Conservation (phyloP, 371 early-diverging fungal genomes). For the Mucor circinelloides region DNA sequence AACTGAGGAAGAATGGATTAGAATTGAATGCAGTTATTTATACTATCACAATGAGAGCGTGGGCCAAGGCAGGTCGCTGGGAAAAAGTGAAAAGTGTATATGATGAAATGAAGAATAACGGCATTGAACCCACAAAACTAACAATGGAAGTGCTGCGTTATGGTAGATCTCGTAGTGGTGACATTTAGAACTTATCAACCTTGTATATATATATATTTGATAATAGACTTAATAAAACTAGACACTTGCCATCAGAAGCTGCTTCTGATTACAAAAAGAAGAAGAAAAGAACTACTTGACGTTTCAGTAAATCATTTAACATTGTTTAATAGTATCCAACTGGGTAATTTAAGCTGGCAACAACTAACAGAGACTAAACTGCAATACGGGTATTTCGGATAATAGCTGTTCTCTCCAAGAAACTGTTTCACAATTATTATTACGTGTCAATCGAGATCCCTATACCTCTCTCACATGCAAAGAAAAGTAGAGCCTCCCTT, state of each 20-base stretch:
- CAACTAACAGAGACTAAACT: no score
- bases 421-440: no score
- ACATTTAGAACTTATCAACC: neutral
- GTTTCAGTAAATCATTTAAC: no score
- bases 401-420: no score
- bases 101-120: slow-evolving; percentile 38
- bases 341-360: no score
- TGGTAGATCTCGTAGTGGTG: slow-evolving; percentile 19
- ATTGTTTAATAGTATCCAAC: no score
- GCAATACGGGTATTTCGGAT: no score
- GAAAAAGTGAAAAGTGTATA: slow-evolving; percentile 39
- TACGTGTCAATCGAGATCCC: no score
- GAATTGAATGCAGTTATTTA: slow-evolving; percentile 40
- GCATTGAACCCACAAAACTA: slow-evolving; percentile 38
- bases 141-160: slow-evolving; percentile 47
- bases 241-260: neutral
- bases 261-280: no score
- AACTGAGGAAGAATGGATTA: slow-evolving; percentile 29
- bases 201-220: neutral
- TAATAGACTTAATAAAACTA: neutral
- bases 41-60: slow-evolving; percentile 52
- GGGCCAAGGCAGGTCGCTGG: slow-evolving; percentile 46
- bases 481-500: no score
- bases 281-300: no score
- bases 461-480: no score